phyloP scores from a whole-genome alignment of 257 asterid genomes.

The Thymus mandschuricus region DNA sequence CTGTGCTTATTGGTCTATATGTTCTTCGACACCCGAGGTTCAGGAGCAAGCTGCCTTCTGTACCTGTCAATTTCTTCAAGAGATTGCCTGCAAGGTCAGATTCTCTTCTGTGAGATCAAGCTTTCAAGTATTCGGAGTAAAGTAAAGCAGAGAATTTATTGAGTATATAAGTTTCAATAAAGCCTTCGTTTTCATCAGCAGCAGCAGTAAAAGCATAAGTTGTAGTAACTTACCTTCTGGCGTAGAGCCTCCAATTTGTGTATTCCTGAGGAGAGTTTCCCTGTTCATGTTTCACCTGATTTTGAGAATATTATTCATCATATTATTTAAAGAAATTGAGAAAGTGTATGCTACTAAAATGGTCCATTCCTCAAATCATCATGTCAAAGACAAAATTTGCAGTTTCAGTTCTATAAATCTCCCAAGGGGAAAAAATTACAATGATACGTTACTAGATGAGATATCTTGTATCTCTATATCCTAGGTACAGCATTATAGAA shows the following conservation, averaged over 20 bases:
- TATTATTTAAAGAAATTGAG: slow-evolving; percentile 34
- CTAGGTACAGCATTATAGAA: slow-evolving; percentile 48
- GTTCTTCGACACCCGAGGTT: slow-evolving; percentile 79
- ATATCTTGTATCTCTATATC: slow-evolving; percentile 35
- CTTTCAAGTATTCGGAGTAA: slow-evolving; percentile 28
- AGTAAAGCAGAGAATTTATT: slow-evolving; percentile 33
- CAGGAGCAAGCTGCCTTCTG: slow-evolving; percentile 73
- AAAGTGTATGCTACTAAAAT: slow-evolving; percentile 24
- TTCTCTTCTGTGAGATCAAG: slow-evolving; percentile 58
- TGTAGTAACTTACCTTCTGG: slow-evolving; percentile 24
- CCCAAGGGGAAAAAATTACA: slow-evolving; percentile 29
- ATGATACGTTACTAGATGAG: neutral
- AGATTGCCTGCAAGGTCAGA: slow-evolving; percentile 86
- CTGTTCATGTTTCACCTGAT: slow-evolving; percentile 12
- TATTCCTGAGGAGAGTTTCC: slow-evolving; percentile 29
- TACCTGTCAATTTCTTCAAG: slow-evolving; percentile 88
- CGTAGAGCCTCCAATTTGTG: slow-evolving; percentile 25
- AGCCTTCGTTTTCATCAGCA: slow-evolving; percentile 27
- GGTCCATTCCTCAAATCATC: slow-evolving; percentile 3
- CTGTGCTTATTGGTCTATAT: slow-evolving; percentile 64
- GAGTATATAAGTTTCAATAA: slow-evolving; percentile 43
- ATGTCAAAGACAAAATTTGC: slow-evolving; percentile 17
- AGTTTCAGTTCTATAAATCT: neutral
- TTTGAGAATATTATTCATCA: slow-evolving; percentile 29
- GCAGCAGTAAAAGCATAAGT: slow-evolving; percentile 11